A percentile compares a stretch with the other conserved stretches of the same genome.
These are phyloP conservation scores for Colletotrichum aenigma DNA, from an alignment of 2,329 filamentous ascomycete species.

Conservation along the genomic window DNA sequence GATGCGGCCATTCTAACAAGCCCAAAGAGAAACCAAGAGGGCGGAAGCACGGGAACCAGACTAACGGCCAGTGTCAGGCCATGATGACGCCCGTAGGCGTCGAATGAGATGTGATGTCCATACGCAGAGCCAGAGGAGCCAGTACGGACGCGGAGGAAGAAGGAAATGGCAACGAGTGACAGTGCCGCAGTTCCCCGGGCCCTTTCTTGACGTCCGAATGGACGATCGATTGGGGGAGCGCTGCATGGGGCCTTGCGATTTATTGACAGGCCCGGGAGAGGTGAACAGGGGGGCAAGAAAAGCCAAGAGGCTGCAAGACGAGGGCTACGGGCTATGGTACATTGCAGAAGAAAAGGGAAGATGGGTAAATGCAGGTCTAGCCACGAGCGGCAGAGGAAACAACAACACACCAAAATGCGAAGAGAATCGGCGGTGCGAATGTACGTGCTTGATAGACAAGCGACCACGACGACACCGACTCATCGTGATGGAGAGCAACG, in stretches of 20 bases:
- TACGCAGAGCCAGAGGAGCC: not conserved
- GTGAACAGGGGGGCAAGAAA: not conserved
- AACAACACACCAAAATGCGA: not conserved
- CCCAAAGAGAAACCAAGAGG: not conserved
- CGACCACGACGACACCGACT: not conserved
- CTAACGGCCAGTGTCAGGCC: conserved; percentile 10
- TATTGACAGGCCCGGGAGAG: not conserved
- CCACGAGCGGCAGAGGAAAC: not conserved
- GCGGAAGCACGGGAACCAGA: not conserved
- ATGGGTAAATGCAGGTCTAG: not conserved
- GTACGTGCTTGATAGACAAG: not conserved
- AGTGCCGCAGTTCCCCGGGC: not conserved
- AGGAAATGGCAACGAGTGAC: conserved; percentile 5
- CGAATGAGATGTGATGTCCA: not conserved
- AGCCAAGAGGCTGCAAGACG: not conserved
- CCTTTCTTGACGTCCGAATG: not conserved
- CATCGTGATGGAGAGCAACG: not conserved
- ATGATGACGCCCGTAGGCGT: conserved; percentile 19
- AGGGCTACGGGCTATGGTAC: not conserved
- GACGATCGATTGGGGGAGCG: not conserved
- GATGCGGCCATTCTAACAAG: not conserved
- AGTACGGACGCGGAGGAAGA: not conserved
- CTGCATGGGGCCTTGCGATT: not conserved
- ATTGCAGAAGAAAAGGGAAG: not conserved
- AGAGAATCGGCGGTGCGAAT: not conserved